These are phyloP conservation scores for Rubroboletus pulcherrimus DNA, from an alignment of 768 basidiomycete genomes.

Conservation along the genomic window DNA sequence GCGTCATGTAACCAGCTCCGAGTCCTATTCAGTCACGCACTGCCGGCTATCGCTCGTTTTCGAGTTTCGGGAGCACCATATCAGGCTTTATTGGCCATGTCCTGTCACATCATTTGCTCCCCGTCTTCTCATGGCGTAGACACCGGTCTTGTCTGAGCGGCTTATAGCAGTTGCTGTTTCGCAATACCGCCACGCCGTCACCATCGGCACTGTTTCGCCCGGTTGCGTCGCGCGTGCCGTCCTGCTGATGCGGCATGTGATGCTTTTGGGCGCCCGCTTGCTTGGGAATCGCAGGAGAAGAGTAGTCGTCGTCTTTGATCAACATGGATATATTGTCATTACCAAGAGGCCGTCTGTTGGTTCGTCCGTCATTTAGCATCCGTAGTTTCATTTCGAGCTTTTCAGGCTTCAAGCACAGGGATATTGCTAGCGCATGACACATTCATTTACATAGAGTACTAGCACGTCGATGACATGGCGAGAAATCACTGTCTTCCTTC, in stretches of 20 bases:
- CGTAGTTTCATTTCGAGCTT: not conserved
- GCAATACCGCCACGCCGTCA: not conserved
- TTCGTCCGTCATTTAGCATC: not conserved
- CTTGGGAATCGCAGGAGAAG: not conserved
- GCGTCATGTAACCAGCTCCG: not conserved
- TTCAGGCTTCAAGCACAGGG: not conserved
- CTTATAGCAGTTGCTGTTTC: not conserved
- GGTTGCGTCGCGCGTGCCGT: constrained; percentile 4
- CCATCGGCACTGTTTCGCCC: constrained; percentile 5
- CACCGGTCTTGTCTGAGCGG: not conserved
- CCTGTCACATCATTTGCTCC: not conserved
- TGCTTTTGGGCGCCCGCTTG: not conserved
- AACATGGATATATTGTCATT: not conserved
- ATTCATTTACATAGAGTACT: constrained; percentile 4
- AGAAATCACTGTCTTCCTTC: not conserved
- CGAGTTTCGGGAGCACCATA: not conserved
- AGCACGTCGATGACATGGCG: not conserved
- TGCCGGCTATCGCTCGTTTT: not conserved
- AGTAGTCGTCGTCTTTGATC: not conserved
- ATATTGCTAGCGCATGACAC: not conserved
- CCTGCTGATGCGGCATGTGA: not conserved
- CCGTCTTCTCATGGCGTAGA: not conserved
- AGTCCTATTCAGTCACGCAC: not conserved
- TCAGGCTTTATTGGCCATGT: constrained; percentile 2
- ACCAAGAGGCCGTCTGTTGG: not conserved